Base-by-base conservation (phyloP, 257 asterid genomes). In the Galeopsis tetrahit region DNA sequence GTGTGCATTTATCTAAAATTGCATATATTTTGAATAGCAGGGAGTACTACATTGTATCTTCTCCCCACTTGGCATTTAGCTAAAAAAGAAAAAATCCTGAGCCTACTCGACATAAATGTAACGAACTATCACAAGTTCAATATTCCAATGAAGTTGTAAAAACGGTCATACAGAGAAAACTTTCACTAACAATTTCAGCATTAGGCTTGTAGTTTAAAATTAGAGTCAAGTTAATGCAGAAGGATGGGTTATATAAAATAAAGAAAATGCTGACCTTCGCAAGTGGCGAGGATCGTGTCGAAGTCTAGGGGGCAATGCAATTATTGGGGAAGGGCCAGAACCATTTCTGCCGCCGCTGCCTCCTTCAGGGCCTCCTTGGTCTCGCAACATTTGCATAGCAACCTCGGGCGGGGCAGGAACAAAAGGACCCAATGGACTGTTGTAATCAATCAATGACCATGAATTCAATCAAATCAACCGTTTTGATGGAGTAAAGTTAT, bases 351-450 rank as follows among this genome's bases (percentile, higher is more conserved):
- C 90, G 28, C 96, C 96, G 78, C 92, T 83, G 65, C 96, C 90
- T 33, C 96, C 96, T 77, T 94, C 97, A 46, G 98, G 90, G 17
- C 97, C 97, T 40, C 97, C 98, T 74, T 91, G 97, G 33, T 94
- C 99, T 52, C 97, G 89, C 83, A 94, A 51, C 97, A 94, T 94
- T 65, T 77, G 91, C 99, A 94, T 94, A 44, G 99, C 99, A 78
- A 94, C 97, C 80, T 94, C 99, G 49, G 99, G 99, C 69, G 99
- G 99, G 15, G 99, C 97, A 56, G 99, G 99, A 63, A 94, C 96
- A 58, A 94, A 94, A 40, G 99, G 99, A 40, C 99, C 99, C 81
- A 94, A 79, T 32, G 99, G 99, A 63, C 99, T 94, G 85, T 51
- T 2, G 10, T 7, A n/a, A 44, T 38, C 81, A 83, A 63, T 28